A percentile compares a stretch with the other conserved stretches of the same genome.
Evolutionary conservation across 306 rosid species (phyloP).

Genomic region (Vigna reflexopilosa): DNA sequence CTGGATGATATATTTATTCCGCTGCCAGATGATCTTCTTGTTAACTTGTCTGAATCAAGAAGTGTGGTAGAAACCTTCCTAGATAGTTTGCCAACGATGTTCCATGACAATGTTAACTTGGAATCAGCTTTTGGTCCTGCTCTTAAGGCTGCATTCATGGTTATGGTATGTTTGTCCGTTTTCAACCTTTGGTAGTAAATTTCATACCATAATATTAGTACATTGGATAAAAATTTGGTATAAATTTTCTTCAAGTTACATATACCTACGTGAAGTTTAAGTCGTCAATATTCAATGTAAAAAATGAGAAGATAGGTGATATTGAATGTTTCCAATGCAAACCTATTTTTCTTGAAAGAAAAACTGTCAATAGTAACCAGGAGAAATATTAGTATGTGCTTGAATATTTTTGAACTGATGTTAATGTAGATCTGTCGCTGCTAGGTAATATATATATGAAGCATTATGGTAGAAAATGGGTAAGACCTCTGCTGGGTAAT

Average conservation of each 20-base stretch:
- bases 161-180: conserved; percentile 70
- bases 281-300: conserved; percentile 19
- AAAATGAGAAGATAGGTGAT: conserved; percentile 4
- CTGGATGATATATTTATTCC: conserved; percentile 95
- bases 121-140: conserved; percentile 99
- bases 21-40: conserved; percentile 98
- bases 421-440: not conserved
- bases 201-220: conserved; percentile 15
- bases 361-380: conserved; percentile 10
- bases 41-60: conserved; percentile 97
- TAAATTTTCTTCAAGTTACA: not conserved
- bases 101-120: conserved; percentile 83
- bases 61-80: conserved; percentile 90
- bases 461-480: not conserved
- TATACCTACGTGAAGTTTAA: not conserved
- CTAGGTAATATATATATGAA: not conserved
- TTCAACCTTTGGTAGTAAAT: conserved; percentile 28
- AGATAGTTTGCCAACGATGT: conserved; percentile 97
- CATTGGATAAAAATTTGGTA: conserved; percentile 1
- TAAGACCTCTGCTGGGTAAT: not conserved
- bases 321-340: conserved; percentile 30
- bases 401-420: not conserved
- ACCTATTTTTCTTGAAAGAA: conserved; percentile 22
- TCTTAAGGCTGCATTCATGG: conserved; percentile 90
- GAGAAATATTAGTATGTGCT: conserved; percentile 2